A percentile compares a stretch with the other conserved stretches of the same genome.
phyloP scores from a whole-genome alignment of 1,284 basidiomycete species.

The Tranzscheliella williamsii region DNA sequence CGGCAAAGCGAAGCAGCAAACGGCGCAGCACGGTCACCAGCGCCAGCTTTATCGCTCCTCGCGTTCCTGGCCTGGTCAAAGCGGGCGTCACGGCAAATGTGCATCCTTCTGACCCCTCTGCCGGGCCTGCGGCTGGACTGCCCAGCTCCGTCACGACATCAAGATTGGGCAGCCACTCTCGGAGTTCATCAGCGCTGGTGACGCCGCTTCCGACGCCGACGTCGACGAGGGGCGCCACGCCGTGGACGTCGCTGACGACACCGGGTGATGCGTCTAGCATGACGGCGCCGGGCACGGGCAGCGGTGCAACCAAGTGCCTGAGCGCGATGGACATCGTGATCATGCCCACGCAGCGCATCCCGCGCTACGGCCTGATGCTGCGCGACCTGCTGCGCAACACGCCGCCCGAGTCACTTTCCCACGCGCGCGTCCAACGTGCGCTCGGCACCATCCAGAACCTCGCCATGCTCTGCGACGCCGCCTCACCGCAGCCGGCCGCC shows the following conservation, averaged over 20 bases:
- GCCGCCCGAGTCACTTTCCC: constrained; percentile 42
- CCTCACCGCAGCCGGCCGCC: too few species aligned
- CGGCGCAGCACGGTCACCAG: constrained; percentile 31
- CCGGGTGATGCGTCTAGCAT: not conserved
- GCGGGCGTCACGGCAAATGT: too few species aligned
- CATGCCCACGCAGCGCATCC: constrained; percentile 57
- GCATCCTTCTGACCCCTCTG: too few species aligned
- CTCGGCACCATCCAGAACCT: constrained; percentile 25
- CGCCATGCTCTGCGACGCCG: constrained; percentile 13
- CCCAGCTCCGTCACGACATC: too few species aligned
- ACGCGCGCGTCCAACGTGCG: constrained; percentile 35
- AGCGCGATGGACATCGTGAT: constrained; percentile 53
- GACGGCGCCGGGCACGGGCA: not conserved
- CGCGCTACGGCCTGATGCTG: constrained; percentile 50
- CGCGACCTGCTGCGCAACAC: constrained; percentile 50
- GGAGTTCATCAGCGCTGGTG: constrained; percentile 20
- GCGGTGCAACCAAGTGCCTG: constrained; percentile 29
- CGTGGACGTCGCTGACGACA: constrained; percentile 6
- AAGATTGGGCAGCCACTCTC: constrained; percentile 11
- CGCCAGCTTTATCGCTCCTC: constrained; percentile 12
- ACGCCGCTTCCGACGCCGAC: constrained; percentile 10
- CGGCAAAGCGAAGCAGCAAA: too few species aligned
- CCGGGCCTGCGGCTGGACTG: too few species aligned
- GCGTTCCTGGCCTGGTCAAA: too few species aligned
- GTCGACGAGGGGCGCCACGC: not conserved